Percentiles rank a stretch among this genome's conserved stretches.
These are phyloP conservation scores for Nissolia schottii DNA, from an alignment of 306 rosid species.

Conservation along the genomic window DNA sequence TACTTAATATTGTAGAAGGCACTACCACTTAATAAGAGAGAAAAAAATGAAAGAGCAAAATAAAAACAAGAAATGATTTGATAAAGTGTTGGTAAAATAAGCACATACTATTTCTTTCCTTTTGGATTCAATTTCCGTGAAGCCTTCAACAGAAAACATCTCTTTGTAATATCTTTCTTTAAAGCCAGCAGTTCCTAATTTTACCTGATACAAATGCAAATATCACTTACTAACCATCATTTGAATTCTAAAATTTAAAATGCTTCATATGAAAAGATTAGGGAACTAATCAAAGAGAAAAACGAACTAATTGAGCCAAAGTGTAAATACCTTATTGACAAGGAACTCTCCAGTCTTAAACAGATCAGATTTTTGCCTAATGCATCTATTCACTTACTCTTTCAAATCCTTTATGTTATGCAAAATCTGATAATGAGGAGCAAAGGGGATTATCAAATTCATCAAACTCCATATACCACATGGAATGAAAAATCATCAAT, in stretches of 20 bases:
- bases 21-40: not conserved
- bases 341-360: slow-evolving; percentile 24
- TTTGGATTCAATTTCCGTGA: slow-evolving; percentile 22
- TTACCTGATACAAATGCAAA: slow-evolving; percentile 30
- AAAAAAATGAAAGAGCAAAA: not conserved
- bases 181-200: slow-evolving; percentile 27
- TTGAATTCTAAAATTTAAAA: no score
- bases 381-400: not conserved
- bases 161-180: slow-evolving; percentile 50
- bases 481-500: not conserved
- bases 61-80: not conserved
- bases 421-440: slow-evolving; percentile 27
- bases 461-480: not conserved
- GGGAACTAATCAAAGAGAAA: not conserved
- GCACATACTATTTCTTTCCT: slow-evolving; percentile 42
- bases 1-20: not conserved
- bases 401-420: slow-evolving; percentile 42
- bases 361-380: slow-evolving; percentile 26
- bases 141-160: slow-evolving; percentile 44
- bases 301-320: not conserved
- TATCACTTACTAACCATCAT: not conserved
- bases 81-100: not conserved
- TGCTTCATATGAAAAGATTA: not conserved
- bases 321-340: slow-evolving; percentile 7
- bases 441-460: not conserved